Evolutionary conservation across 1,284 basidiomycete genomes (phyloP).

Genomic region (Ganoderma sinense): DNA sequence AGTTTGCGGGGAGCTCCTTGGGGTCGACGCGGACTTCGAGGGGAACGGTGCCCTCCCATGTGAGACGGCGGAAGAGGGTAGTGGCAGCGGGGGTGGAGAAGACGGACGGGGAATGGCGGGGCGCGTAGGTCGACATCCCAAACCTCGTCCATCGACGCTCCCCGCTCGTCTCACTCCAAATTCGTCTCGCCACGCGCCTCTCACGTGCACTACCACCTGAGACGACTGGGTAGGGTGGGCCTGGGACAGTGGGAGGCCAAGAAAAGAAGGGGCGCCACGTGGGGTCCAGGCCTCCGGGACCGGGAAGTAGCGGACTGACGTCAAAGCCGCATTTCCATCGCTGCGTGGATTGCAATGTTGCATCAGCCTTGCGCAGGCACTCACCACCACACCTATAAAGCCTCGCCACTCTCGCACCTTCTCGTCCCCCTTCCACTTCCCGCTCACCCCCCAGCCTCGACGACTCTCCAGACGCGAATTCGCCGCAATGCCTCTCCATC

Average conservation of each 20-base stretch:
- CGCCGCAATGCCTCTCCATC: constrained; percentile 31
- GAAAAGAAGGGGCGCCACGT: neutral
- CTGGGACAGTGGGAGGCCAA: constrained; percentile 5
- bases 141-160: constrained; percentile 18
- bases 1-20: constrained; percentile 86
- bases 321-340: constrained; percentile 14
- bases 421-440: constrained; percentile 11
- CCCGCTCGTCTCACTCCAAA: constrained; percentile 7
- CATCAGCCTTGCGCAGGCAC: neutral
- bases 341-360: no score
- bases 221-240: constrained; percentile 22
- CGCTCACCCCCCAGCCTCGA: constrained; percentile 3
- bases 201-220: constrained; percentile 10
- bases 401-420: constrained; percentile 18
- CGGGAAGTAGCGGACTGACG: constrained; percentile 18
- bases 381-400: constrained; percentile 22
- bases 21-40: constrained; percentile 85
- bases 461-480: constrained; percentile 7
- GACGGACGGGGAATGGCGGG: constrained; percentile 59
- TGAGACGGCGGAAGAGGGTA: constrained; percentile 79
- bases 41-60: constrained; percentile 88
- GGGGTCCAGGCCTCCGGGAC: neutral
- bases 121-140: constrained; percentile 66
- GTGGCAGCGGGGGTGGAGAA: constrained; percentile 66
- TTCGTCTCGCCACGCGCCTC: constrained; percentile 16